Evolutionary conservation across 306 rosid genomes (phyloP), one percentile per base, ranked within the genome.

Genomic region (Prosopis cineraria): DNA sequence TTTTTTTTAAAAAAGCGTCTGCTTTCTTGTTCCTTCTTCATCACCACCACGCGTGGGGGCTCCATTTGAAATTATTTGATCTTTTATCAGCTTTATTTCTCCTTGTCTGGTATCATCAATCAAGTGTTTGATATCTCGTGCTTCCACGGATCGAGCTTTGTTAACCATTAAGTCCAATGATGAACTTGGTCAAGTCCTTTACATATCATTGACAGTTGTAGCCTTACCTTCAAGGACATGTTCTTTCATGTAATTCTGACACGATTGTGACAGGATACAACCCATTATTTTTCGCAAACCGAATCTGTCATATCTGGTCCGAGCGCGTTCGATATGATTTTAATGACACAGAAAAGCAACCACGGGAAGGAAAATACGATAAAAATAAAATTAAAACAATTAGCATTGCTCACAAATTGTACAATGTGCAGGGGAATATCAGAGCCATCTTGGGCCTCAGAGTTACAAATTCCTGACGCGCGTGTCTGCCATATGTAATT

Each of bases 251-350:
- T 34, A 55, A 78, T 75, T 72, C 69, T 45, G 83, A 79, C 85
- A 9, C 64, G 81, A 75, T 63, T 82, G 84, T 72, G 92, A 82
- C 87, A 73, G 75, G 36, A 84, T 65, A 78, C 56, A 68, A 33
- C 78, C 45, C 68, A 72, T 68, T 70, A 53, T 73, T 73, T 73
- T 73, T 73, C 81, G 60, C 84, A 65, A 69, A 31, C 77, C 83
- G 80, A 84, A 73, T 81, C 84, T 80, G 31, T 22, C n/a, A 33
- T 76, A 59, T 58, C 17, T 63, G 76, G 53, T 78, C 72, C 80
- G 20, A 73, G 44, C 31, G 60, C 58, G 71, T 63, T 60, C 53
- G 65, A 68, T 73, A 77, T 77, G 71, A 78, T 68, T 80, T 73
- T 50, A 33, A 70, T 55, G 55, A 43, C 22, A 62, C 43, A 58